phyloP scores from a whole-genome alignment of 768 basidiomycete genomes.

The Lentinus brumalis region DNA sequence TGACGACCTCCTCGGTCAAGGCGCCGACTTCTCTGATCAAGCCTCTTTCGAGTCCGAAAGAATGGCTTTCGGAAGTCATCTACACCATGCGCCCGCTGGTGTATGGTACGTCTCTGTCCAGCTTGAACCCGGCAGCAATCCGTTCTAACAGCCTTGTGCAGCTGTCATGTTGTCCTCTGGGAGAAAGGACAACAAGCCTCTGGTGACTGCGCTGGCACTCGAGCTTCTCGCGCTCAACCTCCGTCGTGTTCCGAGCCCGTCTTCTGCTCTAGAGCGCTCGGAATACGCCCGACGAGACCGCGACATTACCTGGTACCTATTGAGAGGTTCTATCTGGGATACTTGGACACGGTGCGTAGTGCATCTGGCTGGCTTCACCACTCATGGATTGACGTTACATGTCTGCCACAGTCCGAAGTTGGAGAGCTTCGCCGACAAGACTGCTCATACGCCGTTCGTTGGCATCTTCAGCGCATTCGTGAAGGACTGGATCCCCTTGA shows the following conservation, averaged over 20 bases:
- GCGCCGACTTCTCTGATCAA: constrained; percentile 68
- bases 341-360: constrained; percentile 63
- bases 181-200: constrained; percentile 56
- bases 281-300: constrained; percentile 85
- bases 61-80: constrained; percentile 76
- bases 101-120: constrained; percentile 57
- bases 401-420: constrained; percentile 65
- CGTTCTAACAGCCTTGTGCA: constrained; percentile 13
- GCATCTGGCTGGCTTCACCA: neutral
- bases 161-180: constrained; percentile 44
- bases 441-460: constrained; percentile 60
- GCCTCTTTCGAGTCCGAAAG: constrained; percentile 59
- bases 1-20: constrained; percentile 72
- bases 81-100: constrained; percentile 73
- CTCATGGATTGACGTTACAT: constrained; percentile 1
- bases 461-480: constrained; percentile 70
- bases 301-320: constrained; percentile 80
- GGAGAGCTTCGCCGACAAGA: constrained; percentile 57
- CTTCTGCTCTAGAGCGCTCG: constrained; percentile 63
- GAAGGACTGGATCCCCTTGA: constrained; percentile 86
- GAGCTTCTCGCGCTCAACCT: constrained; percentile 77
- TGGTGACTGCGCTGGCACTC: constrained; percentile 64
- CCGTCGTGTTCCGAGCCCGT: constrained; percentile 64
- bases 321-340: constrained; percentile 87
- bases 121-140: neutral